phyloP scores from a whole-genome alignment of 208 protist species.

The Crithidia thermophila region DNA sequence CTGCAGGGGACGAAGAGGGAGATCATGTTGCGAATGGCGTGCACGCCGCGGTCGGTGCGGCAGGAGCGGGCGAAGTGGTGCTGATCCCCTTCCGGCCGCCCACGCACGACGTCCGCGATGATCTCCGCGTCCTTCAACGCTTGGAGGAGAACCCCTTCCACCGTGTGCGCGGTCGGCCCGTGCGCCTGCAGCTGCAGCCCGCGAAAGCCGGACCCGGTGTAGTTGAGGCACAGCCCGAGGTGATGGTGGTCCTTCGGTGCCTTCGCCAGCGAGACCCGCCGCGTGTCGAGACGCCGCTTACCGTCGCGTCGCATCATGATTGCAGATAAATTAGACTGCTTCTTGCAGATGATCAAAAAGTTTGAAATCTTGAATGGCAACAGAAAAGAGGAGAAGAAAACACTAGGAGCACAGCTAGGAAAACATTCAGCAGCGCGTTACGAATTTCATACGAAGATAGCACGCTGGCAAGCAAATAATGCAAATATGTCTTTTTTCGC shows the following conservation, averaged over 20 bases:
- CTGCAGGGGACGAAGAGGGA: slow-evolving; percentile 59
- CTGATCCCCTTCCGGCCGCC: slow-evolving; percentile 37
- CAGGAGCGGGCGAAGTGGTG: slow-evolving; percentile 78
- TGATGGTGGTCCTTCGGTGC: slow-evolving; percentile 64
- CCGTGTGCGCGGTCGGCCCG: slow-evolving; percentile 73
- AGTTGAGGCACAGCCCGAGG: slow-evolving; percentile 69
- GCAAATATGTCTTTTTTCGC: too few relatives aligned
- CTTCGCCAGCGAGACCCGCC: slow-evolving; percentile 41
- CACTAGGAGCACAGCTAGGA: too few relatives aligned
- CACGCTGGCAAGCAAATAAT: too few relatives aligned
- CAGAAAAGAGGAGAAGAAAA: too few relatives aligned
- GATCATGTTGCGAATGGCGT: slow-evolving; percentile 82
- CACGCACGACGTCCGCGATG: slow-evolving; percentile 45
- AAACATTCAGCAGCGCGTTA: too few relatives aligned
- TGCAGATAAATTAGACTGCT: neutral
- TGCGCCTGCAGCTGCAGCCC: slow-evolving; percentile 86
- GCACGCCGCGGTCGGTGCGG: slow-evolving; percentile 86
- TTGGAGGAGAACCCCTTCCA: slow-evolving; percentile 83
- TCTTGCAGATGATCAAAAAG: too few relatives aligned
- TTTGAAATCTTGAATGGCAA: too few relatives aligned
- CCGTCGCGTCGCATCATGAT: neutral
- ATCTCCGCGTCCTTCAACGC: slow-evolving; percentile 65
- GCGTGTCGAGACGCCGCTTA: slow-evolving; percentile 32
- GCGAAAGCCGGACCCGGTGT: slow-evolving; percentile 67
- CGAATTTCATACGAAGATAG: too few relatives aligned